phyloP scores from a whole-genome alignment of 306 rosid genomes.

The Begonia loranthoides region DNA sequence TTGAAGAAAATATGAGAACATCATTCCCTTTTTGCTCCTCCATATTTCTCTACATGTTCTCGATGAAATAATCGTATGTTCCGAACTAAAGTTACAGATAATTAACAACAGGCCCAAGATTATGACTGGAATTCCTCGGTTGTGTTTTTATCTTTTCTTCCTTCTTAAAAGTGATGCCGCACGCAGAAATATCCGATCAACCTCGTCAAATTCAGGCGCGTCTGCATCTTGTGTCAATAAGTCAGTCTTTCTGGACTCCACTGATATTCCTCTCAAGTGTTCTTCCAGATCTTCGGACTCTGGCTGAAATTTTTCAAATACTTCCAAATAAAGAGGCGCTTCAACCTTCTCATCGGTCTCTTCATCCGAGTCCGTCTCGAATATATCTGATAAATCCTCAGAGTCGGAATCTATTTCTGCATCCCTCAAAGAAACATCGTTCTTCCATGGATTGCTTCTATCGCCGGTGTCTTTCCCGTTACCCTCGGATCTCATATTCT shows the following conservation, averaged over 20 bases:
- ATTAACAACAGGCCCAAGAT: no score
- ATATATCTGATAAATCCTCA: constrained; percentile 62
- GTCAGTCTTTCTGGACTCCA: constrained; percentile 25
- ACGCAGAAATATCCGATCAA: constrained; percentile 58
- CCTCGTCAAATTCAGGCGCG: constrained; percentile 52
- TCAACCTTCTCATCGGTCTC: constrained; percentile 30
- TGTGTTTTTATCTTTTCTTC: constrained; percentile 22
- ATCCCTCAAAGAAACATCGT: constrained; percentile 33
- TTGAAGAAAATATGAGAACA: no score
- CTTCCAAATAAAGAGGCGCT: constrained; percentile 63
- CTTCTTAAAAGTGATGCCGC: constrained; percentile 63
- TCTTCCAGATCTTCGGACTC: constrained; percentile 55
- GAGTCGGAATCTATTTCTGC: constrained; percentile 36
- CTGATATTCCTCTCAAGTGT: constrained; percentile 50
- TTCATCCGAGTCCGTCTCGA: constrained; percentile 54
- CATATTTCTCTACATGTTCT: no score
- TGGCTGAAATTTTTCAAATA: constrained; percentile 50
- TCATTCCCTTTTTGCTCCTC: no score
- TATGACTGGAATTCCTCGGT: no score
- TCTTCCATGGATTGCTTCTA: constrained; percentile 15
- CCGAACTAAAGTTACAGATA: no score
- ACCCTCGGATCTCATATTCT: constrained; percentile 15
- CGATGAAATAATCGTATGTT: no score
- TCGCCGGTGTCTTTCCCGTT: constrained; percentile 22
- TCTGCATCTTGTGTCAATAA: constrained; percentile 18